Conservation (phyloP, 306 rosid species). For the Inga laurina region DNA sequence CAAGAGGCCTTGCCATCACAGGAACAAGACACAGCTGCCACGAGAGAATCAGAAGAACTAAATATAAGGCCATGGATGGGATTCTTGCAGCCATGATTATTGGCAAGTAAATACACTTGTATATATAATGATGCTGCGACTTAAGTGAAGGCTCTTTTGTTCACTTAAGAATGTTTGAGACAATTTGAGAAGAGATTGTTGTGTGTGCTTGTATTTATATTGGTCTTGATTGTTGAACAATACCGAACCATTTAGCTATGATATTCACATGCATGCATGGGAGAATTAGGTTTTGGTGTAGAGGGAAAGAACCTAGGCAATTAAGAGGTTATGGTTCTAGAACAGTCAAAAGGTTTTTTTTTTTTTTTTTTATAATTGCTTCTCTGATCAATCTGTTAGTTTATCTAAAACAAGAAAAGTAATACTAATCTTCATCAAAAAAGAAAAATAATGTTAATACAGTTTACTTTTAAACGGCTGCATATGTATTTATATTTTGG, state of each 20-base stretch:
- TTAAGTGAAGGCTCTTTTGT: not conserved
- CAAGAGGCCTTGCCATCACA: constrained; percentile 29
- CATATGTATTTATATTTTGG: too few relatives aligned
- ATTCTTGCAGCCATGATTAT: not conserved
- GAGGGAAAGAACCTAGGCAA: not conserved
- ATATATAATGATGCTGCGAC: not conserved
- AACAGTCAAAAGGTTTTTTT: not conserved
- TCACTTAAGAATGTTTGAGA: not conserved
- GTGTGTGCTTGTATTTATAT: constrained; percentile 26
- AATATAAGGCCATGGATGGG: constrained; percentile 16
- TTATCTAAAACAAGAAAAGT: too few relatives aligned
- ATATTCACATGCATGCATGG: not conserved
- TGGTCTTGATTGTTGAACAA: not conserved
- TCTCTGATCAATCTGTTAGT: not conserved
- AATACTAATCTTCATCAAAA: too few relatives aligned
- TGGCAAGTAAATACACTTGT: too few relatives aligned
- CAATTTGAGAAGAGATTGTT: not conserved
- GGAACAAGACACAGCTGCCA: not conserved
- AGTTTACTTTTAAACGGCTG: too few relatives aligned
- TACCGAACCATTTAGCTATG: not conserved
- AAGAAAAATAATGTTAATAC: too few relatives aligned
- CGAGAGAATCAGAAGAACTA: not conserved
- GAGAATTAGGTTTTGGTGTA: not conserved
- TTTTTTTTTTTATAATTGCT: not conserved
- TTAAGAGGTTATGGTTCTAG: not conserved